Base-by-base conservation (phyloP, 306 rosid species). In the Quercus aquifolioides region DNA sequence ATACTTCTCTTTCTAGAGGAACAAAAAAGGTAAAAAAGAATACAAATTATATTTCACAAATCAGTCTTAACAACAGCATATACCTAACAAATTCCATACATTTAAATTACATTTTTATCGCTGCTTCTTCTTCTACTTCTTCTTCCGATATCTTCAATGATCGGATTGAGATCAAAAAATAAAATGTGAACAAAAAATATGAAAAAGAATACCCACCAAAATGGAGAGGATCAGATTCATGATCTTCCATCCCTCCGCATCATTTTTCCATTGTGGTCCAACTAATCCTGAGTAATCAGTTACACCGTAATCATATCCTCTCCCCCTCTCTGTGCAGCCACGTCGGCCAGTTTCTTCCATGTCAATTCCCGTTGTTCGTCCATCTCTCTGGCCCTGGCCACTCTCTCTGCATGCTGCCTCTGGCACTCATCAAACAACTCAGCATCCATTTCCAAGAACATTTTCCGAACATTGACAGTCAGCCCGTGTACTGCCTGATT, bases 401-500 rank as follows among this genome's bases (percentile, higher is more conserved):
- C 88, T 79, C 72, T 87, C 91, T 93, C 96, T 63, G 86, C 87
- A 56, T 84, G 77, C 78, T 88, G 88, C 80, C 88, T 88, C 84
- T 91, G 93, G 80, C 97, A 95, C 84, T 93, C 98, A 58, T 93
- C 99, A 43, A 90, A 95, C 84, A 95, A 84, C 52, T 95, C 98
- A 2, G 85, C 87, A 70, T 95, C 99, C 98, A 91, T 95, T 89
- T 95, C 99, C 75, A 89, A 0, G 68, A 95, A 95, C 99, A 95
- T 91, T 85, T 93, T 95, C 70, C 90, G 91, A 28, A 95, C 96
- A 71, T 95, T 95, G 69, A 87, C 88, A 0, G 98, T 95, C 78
- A 95, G 87, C 74, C 98, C 99, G 6, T 90, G 90, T 72, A 95
- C 98, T 9, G 97, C 97, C 81, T 89, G 99, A 91, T 93, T 93